These are phyloP conservation scores for Flaveria sonorensis DNA, from an alignment of 129 eudicot genomes.

Conservation along the genomic window DNA sequence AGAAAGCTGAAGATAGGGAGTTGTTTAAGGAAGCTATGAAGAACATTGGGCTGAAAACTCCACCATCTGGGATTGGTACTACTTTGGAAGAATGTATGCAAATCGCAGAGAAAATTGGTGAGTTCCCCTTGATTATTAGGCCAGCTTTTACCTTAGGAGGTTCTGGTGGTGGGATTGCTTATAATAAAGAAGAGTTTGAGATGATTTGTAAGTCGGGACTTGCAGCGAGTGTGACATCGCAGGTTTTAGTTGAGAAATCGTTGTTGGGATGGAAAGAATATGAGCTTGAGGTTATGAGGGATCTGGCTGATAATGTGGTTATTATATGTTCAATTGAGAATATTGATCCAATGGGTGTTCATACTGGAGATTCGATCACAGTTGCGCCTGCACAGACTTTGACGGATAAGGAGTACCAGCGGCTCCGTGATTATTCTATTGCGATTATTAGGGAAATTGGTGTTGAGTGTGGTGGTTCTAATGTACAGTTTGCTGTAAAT, in stretches of 20 bases:
- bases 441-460: slow-evolving; percentile 99
- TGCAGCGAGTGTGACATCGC: slow-evolving; percentile 88
- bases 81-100: slow-evolving; percentile 80
- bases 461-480: slow-evolving; percentile 98
- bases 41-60: slow-evolving; percentile 84
- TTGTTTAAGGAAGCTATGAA: slow-evolving; percentile 93
- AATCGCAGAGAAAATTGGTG: slow-evolving; percentile 75
- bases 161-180: slow-evolving; percentile 96
- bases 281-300: slow-evolving; percentile 96
- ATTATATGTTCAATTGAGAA: slow-evolving; percentile 91
- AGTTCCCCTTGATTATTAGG: slow-evolving; percentile 87
- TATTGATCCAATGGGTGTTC: slow-evolving; percentile 93
- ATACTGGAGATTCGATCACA: slow-evolving; percentile 92
- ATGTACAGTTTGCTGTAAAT: slow-evolving; percentile 94
- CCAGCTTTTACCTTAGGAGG: slow-evolving; percentile 98
- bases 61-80: slow-evolving; percentile 91
- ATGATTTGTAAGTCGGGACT: slow-evolving; percentile 88
- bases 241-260: slow-evolving; percentile 94
- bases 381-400: slow-evolving; percentile 97
- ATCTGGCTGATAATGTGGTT: slow-evolving; percentile 94
- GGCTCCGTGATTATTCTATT: slow-evolving; percentile 86
- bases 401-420: slow-evolving; percentile 93
- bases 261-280: slow-evolving; percentile 96
- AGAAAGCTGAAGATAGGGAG: slow-evolving; percentile 96
- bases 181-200: slow-evolving; percentile 90